Evolutionary conservation across 495 filamentous ascomycete genomes (phyloP).

Genomic region (Aspergillus diversus): DNA sequence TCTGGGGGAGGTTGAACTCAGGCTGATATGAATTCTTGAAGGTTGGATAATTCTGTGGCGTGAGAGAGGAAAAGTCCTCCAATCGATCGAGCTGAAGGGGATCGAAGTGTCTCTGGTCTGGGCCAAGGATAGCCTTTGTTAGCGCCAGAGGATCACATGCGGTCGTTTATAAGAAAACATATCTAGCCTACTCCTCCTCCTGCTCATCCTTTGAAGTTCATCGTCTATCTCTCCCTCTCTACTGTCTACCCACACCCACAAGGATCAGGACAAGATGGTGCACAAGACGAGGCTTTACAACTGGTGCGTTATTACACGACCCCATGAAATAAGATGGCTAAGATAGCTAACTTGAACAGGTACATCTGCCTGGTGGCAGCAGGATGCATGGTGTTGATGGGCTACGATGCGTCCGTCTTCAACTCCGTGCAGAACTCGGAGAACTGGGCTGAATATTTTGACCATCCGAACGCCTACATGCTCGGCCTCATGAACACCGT

Average conservation of each 20-base stretch:
- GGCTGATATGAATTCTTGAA: not conserved
- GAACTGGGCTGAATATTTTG: constrained; percentile 62
- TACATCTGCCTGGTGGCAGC: constrained; percentile 64
- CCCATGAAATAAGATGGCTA: not conserved
- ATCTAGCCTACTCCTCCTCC: no score
- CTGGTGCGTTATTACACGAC: constrained; percentile 27
- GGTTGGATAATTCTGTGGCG: not conserved
- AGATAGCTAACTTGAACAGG: constrained; percentile 35
- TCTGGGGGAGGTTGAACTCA: not conserved
- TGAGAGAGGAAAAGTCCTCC: not conserved
- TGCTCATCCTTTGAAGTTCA: no score
- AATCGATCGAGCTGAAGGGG: not conserved
- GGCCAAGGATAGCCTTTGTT: not conserved
- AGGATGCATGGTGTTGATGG: constrained; percentile 69
- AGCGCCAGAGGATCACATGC: not conserved
- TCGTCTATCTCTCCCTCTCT: not conserved
- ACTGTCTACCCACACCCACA: not conserved
- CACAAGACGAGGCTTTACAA: constrained; percentile 37
- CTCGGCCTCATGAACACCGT: constrained; percentile 63
- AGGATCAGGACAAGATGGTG: not conserved
- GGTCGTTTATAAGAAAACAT: not conserved
- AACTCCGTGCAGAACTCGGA: constrained; percentile 63
- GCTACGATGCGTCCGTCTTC: constrained; percentile 67
- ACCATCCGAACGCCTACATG: constrained; percentile 49
- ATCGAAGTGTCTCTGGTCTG: no score